phyloP scores from a whole-genome alignment of 441 rosid species.

The Gossypium armourianum region DNA sequence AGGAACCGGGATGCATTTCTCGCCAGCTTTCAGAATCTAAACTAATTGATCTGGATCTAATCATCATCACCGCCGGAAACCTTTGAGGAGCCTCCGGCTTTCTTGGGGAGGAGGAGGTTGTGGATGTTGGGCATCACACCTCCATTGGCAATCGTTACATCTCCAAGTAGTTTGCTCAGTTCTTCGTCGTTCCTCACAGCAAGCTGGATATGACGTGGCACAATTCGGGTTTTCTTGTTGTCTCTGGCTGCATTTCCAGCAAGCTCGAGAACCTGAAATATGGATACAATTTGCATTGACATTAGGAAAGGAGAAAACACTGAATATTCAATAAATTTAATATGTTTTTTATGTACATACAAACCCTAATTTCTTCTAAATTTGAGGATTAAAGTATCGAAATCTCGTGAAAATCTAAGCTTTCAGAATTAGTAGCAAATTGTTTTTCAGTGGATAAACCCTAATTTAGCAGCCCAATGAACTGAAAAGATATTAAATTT shows the following conservation, averaged over 20 bases:
- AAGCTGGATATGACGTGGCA: conserved; percentile 80
- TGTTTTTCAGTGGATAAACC: neutral
- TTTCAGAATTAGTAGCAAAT: neutral
- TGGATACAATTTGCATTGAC: neutral
- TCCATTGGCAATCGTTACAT: conserved; percentile 81
- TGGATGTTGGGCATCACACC: conserved; percentile 96
- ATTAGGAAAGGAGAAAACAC: neutral
- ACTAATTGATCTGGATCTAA: neutral
- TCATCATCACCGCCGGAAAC: conserved; percentile 43
- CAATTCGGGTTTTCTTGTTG: conserved; percentile 81
- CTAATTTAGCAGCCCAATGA: neutral
- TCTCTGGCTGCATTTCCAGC: conserved; percentile 91
- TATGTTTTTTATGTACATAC: neutral
- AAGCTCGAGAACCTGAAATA: conserved; percentile 63
- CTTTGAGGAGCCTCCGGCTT: conserved; percentile 62
- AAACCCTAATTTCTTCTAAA: neutral
- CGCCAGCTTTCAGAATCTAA: neutral
- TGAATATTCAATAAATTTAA: neutral
- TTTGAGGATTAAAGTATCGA: neutral
- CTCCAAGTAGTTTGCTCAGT: conserved; percentile 80
- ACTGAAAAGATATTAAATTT: neutral
- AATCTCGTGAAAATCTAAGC: neutral
- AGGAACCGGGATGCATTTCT: neutral
- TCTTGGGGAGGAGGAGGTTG: conserved; percentile 77
- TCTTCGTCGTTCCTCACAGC: conserved; percentile 89